Base-by-base conservation (phyloP, 2,329 filamentous ascomycete species). In the Cladosporium phlei region DNA sequence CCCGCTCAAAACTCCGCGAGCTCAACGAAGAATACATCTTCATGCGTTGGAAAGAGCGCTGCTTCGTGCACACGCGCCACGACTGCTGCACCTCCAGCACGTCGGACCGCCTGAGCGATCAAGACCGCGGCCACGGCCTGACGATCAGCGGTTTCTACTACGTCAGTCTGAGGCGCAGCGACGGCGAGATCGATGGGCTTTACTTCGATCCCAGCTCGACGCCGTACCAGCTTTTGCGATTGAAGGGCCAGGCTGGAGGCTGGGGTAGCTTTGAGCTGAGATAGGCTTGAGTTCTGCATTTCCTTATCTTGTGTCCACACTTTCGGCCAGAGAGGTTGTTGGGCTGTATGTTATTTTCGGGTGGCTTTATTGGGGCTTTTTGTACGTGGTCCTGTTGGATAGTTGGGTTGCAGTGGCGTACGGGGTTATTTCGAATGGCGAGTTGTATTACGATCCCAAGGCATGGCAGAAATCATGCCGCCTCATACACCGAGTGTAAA, bases 121-220 rank as follows among this genome's bases (percentile, higher is more conserved):
- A 59, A 30, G 59, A 62, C 44, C 58, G 63, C 10, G 66, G 66
- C 5, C 66, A 67, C 44, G 74, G 74, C 0, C 60, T 77, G 28
- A 78, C 75, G 6, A 78, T 78, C 45, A 68, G 64, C 21, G 75
- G 75, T 0, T 78, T 78, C 52, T 78, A 78, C 52, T 78, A 76
- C 54, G 67, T 76, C 5, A 72, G 69, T 55, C 48, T 78, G 55
- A 56, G 66, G 46, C 60, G 75, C 32, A 60, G 59, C 10, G 69
- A 73, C 55, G 75, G 75, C 1, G 54, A 51, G 12, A 62, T 77
- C 4, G 69, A 77, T 53, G 75, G 75, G 0, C 59, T 77, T 51
- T 78, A 78, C 57, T 77, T 72, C 56, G 75, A 78, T 63, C 73
- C 73, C n/a, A 66, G 70, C 55, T 73, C 69, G 52, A 73, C 70